Evolutionary conservation across 306 rosid genomes (phyloP).

Genomic region (Benincasa hispida): DNA sequence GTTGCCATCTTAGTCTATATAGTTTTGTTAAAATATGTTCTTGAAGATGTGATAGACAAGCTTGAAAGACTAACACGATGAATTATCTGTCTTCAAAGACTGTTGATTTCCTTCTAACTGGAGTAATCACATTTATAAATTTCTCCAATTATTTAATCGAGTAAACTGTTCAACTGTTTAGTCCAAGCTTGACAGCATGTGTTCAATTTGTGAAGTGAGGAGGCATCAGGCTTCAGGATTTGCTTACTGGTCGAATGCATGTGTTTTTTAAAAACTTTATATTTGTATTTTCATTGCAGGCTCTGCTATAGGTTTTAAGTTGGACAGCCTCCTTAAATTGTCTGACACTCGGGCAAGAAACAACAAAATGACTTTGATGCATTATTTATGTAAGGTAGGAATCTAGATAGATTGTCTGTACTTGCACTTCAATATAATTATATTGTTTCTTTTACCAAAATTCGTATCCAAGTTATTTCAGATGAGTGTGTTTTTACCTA

Average conservation of each 20-base stretch:
- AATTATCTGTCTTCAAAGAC: background rate
- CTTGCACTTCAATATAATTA: background rate
- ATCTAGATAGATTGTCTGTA: background rate
- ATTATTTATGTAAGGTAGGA: constrained; percentile 92
- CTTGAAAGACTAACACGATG: background rate
- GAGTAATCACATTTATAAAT: background rate
- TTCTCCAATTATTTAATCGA: background rate
- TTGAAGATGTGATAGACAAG: background rate
- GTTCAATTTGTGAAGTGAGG: background rate
- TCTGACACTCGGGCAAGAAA: constrained; percentile 98
- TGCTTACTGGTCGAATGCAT: background rate
- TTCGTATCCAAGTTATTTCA: background rate
- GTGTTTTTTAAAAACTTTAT: background rate
- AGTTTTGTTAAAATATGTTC: background rate
- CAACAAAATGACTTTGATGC: constrained; percentile 98
- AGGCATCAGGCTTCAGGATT: background rate
- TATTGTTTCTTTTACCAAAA: background rate
- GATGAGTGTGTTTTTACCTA: background rate
- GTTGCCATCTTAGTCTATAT: background rate
- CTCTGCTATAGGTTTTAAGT: constrained; percentile 92
- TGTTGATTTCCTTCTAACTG: background rate
- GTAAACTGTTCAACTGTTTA: background rate
- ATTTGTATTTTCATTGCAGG: constrained; percentile 37
- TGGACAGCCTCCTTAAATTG: constrained; percentile 96
- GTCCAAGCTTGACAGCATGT: background rate